phyloP scores from a whole-genome alignment of 208 protist species.

The Leishmania braziliensis region DNA sequence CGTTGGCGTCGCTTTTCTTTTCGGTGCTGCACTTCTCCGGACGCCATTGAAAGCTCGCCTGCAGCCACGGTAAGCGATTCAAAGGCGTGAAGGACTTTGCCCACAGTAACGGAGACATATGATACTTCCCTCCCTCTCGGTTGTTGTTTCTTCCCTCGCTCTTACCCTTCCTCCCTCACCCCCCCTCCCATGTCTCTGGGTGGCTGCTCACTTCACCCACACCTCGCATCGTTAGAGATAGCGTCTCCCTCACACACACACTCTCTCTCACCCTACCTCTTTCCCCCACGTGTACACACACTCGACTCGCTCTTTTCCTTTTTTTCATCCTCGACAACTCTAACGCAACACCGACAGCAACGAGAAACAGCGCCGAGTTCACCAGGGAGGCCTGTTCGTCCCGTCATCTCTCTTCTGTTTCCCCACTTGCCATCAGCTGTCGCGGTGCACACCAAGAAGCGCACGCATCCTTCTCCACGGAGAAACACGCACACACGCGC shows the following conservation, averaged over 20 bases:
- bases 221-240: too few species aligned
- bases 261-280: too few species aligned
- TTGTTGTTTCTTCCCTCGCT: background rate
- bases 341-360: too few species aligned
- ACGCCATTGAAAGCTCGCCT: background rate
- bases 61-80: background rate
- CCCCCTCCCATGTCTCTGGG: background rate
- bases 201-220: background rate
- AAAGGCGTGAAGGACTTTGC: background rate
- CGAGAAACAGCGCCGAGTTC: too few species aligned
- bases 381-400: too few species aligned
- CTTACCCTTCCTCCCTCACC: background rate
- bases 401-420: too few species aligned
- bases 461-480: background rate
- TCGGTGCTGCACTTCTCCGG: background rate
- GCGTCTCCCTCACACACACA: too few species aligned
- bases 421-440: too few species aligned
- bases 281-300: background rate
- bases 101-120: too few species aligned
- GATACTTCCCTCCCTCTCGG: background rate
- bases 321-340: too few species aligned
- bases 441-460: too few species aligned
- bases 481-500: background rate
- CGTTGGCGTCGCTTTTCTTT: background rate
- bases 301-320: background rate